These are phyloP conservation scores for Suillus weaverae DNA, from an alignment of 768 basidiomycete species.

Conservation along the genomic window DNA sequence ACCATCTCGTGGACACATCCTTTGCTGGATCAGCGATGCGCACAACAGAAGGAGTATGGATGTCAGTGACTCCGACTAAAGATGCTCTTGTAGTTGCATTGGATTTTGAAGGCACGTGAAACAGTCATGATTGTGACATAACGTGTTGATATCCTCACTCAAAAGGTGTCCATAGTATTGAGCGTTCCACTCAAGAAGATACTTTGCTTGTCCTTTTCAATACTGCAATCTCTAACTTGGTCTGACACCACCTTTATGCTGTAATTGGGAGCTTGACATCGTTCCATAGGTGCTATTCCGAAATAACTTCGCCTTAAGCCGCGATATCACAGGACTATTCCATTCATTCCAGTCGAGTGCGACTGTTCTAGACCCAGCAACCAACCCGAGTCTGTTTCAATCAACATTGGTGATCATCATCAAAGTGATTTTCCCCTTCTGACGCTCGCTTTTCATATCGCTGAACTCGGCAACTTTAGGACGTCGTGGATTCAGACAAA, in stretches of 20 bases:
- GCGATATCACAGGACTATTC: slow-evolving; percentile 61
- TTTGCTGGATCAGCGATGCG: slow-evolving; percentile 69
- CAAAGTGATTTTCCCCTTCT: slow-evolving; percentile 39
- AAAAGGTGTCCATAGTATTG: slow-evolving; percentile 59
- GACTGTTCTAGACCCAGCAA: slow-evolving; percentile 54
- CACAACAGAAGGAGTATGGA: slow-evolving; percentile 67
- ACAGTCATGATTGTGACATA: slow-evolving; percentile 5
- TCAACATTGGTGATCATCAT: slow-evolving; percentile 63
- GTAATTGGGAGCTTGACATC: neutral
- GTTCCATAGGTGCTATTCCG: slow-evolving; percentile 55
- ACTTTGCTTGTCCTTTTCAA: slow-evolving; percentile 64
- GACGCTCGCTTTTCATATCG: neutral
- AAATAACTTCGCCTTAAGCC: slow-evolving; percentile 62
- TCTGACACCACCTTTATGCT: slow-evolving; percentile 21
- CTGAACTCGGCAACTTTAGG: slow-evolving; percentile 35
- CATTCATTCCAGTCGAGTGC: slow-evolving; percentile 63
- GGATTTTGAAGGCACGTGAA: slow-evolving; percentile 56
- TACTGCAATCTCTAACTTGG: slow-evolving; percentile 63
- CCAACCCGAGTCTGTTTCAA: slow-evolving; percentile 59
- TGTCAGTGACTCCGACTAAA: slow-evolving; percentile 62
- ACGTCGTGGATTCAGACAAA: slow-evolving; percentile 63
- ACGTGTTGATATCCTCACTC: neutral
- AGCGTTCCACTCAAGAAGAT: slow-evolving; percentile 63
- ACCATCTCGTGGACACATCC: slow-evolving; percentile 62
- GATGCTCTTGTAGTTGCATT: slow-evolving; percentile 55